Base-by-base conservation (phyloP, 768 basidiomycete genomes). In the Clavulina sp. region DNA sequence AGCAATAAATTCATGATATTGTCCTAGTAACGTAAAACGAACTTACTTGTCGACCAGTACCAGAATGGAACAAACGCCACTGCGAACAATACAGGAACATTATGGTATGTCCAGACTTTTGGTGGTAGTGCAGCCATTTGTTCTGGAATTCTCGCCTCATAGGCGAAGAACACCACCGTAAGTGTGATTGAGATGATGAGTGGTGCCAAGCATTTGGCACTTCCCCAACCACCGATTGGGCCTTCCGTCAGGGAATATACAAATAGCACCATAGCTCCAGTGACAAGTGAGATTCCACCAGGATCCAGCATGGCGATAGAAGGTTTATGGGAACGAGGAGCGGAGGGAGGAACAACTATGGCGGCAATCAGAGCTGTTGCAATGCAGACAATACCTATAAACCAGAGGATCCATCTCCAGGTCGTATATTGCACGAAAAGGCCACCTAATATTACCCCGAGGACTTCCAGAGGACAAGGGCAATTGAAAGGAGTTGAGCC, bases 361-460 rank as follows among this genome's bases (percentile, higher is more conserved):
- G 64, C n/a, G 44, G 64, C 60, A 2, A 58, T 49, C 16, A 65
- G 16, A 33, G 66, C 61, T 7, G 70, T 61, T 13, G 63, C 57
- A 4, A 66, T 49, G 34, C 65, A 59, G 32, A 74, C 51, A 33
- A 73, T 66, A 2, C 70, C 66, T 29, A 66, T 61, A 53, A 71
- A 66, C 59, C 69, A 74, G 59, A 77, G 76, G 19, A 75, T 65
- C 74, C 74, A 75, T 26, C 60, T 66, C 63, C 70, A 76, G 6
- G 69, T 66, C 2, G 62, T 62, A 29, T 61, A 68, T 38, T 64
- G 56, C 2, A 69, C 67, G 41, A 74, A 64, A 18, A 69, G 24
- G 1, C 70, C 72, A 5, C 73, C 73, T 9, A 72, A 64, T 24
- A 70, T 51, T 18, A 71, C 58, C 0, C 71, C 71, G 40, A 68